These are phyloP conservation scores for Rhinocladiella similis DNA, from an alignment of 2,329 filamentous ascomycete species.

Conservation along the genomic window DNA sequence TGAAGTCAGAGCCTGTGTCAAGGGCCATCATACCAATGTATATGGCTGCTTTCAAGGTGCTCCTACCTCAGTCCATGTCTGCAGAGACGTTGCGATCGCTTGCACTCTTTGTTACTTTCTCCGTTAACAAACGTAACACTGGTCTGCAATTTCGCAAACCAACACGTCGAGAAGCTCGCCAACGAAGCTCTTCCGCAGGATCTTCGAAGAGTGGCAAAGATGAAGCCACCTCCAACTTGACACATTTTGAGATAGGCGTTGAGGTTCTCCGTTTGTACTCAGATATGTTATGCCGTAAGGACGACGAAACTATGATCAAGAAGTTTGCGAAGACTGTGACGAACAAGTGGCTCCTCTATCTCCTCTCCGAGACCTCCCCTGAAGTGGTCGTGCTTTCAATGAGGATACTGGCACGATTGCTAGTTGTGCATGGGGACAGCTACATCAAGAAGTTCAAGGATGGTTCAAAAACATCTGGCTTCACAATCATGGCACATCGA, in stretches of 20 bases:
- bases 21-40: conserved; percentile 73
- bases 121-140: conserved; percentile 67
- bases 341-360: conserved; percentile 93
- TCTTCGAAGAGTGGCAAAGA: conserved; percentile 35
- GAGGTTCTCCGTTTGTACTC: conserved; percentile 76
- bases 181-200: conserved; percentile 26
- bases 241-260: conserved; percentile 70
- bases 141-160: conserved; percentile 49
- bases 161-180: conserved; percentile 35
- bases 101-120: conserved; percentile 90
- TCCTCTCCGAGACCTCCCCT: conserved; percentile 82
- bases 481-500: conserved; percentile 77
- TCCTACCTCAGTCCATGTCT: conserved; percentile 78
- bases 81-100: conserved; percentile 83
- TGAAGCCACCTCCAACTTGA: conserved; percentile 35
- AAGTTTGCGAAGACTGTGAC: conserved; percentile 94
- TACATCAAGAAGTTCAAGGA: conserved; percentile 84
- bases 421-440: conserved; percentile 76
- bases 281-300: conserved; percentile 72
- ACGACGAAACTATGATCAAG: conserved; percentile 67
- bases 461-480: conserved; percentile 73
- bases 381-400: conserved; percentile 78
- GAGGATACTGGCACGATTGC: conserved; percentile 78
- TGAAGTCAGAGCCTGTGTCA: conserved; percentile 80
- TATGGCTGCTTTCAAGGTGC: conserved; percentile 72